Percentiles rank a stretch among this genome's conserved stretches.
phyloP scores from a whole-genome alignment of 371 early-diverging fungal species.

The Mucor velutinosus region DNA sequence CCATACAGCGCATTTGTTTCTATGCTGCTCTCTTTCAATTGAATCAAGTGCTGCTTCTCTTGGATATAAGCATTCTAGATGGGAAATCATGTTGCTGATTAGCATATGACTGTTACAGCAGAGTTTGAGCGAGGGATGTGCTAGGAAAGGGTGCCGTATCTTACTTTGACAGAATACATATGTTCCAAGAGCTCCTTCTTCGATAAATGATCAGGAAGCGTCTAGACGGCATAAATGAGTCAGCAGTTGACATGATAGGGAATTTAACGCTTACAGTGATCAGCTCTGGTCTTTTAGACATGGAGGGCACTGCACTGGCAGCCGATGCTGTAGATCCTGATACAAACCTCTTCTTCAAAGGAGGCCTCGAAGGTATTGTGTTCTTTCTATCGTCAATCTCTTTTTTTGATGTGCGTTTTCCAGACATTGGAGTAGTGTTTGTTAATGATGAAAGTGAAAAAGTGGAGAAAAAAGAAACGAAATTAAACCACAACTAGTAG shows the following conservation, averaged over 20 bases:
- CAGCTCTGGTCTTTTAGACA: neutral
- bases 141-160: neutral
- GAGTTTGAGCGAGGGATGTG: neutral
- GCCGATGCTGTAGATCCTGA: neutral
- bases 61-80: neutral
- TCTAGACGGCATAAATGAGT: neutral
- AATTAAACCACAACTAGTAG: neutral
- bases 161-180: conserved; percentile 8
- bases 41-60: neutral
- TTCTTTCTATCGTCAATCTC: neutral
- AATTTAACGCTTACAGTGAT: neutral
- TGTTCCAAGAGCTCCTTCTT: neutral
- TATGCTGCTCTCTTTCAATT: neutral
- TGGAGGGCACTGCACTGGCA: neutral
- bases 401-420: neutral
- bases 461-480: neutral
- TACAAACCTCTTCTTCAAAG: conserved; percentile 2
- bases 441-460: neutral
- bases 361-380: neutral
- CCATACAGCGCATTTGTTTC: neutral
- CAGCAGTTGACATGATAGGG: neutral
- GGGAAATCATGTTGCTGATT: neutral
- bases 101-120: neutral
- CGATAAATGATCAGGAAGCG: neutral
- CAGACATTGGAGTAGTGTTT: neutral